A percentile compares a stretch with the other conserved stretches of the same genome.
Evolutionary conservation across 345 rosid species (phyloP).

Genomic region (Eucalyptus caleyi): DNA sequence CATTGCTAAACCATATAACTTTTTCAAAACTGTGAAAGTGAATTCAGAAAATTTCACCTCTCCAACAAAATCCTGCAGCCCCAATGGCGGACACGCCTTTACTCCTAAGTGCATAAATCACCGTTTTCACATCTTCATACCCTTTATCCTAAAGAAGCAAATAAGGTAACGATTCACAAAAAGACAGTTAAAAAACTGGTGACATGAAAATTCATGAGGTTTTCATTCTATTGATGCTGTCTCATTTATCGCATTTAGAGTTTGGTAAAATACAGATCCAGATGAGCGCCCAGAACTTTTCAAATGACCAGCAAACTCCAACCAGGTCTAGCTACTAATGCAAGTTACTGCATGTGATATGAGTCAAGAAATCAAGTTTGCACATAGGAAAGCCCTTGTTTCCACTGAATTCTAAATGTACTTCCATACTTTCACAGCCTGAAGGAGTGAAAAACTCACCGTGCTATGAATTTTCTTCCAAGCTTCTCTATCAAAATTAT

Average conservation of each 20-base stretch:
- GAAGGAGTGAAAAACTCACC: not conserved
- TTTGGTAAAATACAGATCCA: not conserved
- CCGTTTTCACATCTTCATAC: slow-evolving; percentile 9
- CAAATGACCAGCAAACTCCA: not conserved
- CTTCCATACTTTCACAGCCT: not conserved
- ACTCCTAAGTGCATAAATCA: slow-evolving; percentile 11
- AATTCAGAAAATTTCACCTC: slow-evolving; percentile 3
- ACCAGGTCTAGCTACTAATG: not conserved
- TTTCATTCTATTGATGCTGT: not conserved
- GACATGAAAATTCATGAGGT: not conserved
- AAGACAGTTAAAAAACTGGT: not conserved
- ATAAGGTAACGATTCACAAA: not conserved
- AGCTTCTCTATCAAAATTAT: slow-evolving; percentile 3
- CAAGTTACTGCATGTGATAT: not conserved
- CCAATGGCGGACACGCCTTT: slow-evolving; percentile 14
- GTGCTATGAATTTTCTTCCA: slow-evolving; percentile 3
- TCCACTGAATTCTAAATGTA: not conserved
- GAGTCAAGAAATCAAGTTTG: not conserved
- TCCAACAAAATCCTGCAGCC: slow-evolving; percentile 35
- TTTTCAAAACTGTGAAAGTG: not conserved
- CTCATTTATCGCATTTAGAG: not conserved
- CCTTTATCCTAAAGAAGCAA: slow-evolving; percentile 15
- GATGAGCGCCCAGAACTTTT: not conserved
- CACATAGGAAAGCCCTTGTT: not conserved
- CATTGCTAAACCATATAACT: not conserved